Conservation (phyloP, 208 protist species). For the Trypanosoma cruzi region DNA sequence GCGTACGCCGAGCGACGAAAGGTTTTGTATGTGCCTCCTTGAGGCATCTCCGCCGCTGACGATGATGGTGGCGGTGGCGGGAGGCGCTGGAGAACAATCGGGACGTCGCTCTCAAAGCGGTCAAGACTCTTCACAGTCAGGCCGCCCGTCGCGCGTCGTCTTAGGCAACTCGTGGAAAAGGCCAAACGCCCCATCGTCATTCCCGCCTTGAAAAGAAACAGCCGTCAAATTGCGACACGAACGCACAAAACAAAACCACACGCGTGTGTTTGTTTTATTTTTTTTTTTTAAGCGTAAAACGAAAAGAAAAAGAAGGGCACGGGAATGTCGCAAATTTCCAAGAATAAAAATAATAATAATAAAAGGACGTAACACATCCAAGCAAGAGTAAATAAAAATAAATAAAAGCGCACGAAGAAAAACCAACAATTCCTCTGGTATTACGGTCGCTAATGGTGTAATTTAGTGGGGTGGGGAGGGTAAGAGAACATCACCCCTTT, state of each 20-base stretch:
- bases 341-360: background rate
- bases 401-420: background rate
- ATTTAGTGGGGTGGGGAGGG: background rate
- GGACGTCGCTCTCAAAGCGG: constrained; percentile 22
- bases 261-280: background rate
- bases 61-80: background rate
- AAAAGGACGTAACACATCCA: background rate
- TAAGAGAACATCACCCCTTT: background rate
- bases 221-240: background rate
- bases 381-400: background rate
- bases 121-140: constrained; percentile 34
- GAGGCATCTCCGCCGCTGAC: background rate
- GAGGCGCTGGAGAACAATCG: background rate
- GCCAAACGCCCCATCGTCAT: constrained; percentile 5
- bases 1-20: constrained; percentile 64
- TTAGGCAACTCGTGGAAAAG: constrained; percentile 9
- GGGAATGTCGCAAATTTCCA: too few species aligned
- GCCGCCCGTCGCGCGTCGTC: constrained; percentile 1
- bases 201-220: background rate
- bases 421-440: background rate
- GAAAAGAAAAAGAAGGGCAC: background rate
- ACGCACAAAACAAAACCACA: constrained; percentile 9
- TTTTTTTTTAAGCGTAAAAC: background rate
- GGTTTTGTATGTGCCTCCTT: constrained; percentile 13
- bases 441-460: background rate